Conservation (phyloP, 169 alveolate species). For the Amoebophrya sp. region DNA sequence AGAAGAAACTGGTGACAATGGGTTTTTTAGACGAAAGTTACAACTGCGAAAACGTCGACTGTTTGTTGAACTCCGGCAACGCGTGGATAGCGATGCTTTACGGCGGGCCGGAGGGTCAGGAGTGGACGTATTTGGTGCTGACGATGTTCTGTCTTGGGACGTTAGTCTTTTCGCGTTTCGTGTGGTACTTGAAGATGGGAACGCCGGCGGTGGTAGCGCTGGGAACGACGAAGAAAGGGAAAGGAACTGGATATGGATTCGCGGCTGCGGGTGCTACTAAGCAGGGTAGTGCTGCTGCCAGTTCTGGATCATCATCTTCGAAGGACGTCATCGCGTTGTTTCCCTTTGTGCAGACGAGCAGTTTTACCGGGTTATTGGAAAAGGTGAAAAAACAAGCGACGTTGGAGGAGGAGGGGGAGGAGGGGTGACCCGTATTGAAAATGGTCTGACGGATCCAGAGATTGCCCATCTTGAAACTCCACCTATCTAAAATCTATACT, state of each 20-base stretch:
- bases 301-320: neutral
- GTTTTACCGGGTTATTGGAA: neutral
- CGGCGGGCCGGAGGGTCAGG: neutral
- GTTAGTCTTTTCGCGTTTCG: neutral
- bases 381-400: too few relatives aligned
- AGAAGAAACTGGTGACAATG: neutral
- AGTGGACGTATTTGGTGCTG: neutral
- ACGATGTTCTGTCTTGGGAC: neutral
- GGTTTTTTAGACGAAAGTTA: neutral
- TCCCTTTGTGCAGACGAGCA: neutral
- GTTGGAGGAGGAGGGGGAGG: too few relatives aligned
- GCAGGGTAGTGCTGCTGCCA: neutral
- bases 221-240: neutral
- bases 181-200: neutral
- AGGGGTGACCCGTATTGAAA: too few relatives aligned
- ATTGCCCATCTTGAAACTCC: too few relatives aligned
- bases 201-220: neutral
- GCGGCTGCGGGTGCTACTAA: neutral
- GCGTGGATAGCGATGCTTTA: slow-evolving; percentile 7
- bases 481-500: too few relatives aligned
- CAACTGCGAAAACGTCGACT: neutral
- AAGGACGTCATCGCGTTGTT: neutral
- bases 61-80: neutral
- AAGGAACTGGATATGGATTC: too few relatives aligned
- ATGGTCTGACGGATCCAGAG: too few relatives aligned